These are phyloP conservation scores for Penicillium canescens DNA, from an alignment of 495 filamentous ascomycete genomes.

Conservation along the genomic window DNA sequence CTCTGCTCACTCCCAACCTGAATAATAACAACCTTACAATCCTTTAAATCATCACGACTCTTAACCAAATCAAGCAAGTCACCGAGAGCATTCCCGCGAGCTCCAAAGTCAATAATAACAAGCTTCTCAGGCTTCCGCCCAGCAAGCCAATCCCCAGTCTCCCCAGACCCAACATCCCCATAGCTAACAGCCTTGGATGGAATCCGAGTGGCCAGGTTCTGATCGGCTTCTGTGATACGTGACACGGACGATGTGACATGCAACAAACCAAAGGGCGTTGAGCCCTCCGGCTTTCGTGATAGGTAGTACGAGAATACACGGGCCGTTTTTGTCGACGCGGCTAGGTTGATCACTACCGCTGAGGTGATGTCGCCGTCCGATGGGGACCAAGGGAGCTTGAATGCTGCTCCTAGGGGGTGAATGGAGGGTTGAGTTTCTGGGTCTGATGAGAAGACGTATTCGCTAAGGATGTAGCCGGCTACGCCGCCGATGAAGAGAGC, in stretches of 20 bases:
- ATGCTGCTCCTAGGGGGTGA: constrained; percentile 32
- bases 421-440: constrained; percentile 18
- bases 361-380: constrained; percentile 48
- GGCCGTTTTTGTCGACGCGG: constrained; percentile 52
- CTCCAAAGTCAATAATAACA: constrained; percentile 55
- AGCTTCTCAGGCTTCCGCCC: constrained; percentile 32
- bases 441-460: constrained; percentile 43
- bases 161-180: constrained; percentile 7
- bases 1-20: constrained; percentile 44
- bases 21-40: constrained; percentile 29
- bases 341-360: constrained; percentile 39
- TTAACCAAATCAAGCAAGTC: constrained; percentile 35
- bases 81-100: constrained; percentile 36
- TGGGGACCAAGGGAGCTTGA: constrained; percentile 32
- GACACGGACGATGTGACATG: constrained; percentile 27
- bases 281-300: constrained; percentile 3
- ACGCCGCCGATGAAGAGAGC: constrained; percentile 43
- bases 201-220: constrained; percentile 13
- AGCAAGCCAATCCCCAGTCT: constrained; percentile 18
- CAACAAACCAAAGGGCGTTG: constrained; percentile 25
- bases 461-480: constrained; percentile 48
- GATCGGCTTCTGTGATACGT: constrained; percentile 28
- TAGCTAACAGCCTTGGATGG: constrained; percentile 25
- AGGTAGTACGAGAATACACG: constrained; percentile 39
- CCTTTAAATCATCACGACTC: neutral